Base-by-base conservation (phyloP, 139 green algal genomes). In the Desmodesmus armatus region DNA sequence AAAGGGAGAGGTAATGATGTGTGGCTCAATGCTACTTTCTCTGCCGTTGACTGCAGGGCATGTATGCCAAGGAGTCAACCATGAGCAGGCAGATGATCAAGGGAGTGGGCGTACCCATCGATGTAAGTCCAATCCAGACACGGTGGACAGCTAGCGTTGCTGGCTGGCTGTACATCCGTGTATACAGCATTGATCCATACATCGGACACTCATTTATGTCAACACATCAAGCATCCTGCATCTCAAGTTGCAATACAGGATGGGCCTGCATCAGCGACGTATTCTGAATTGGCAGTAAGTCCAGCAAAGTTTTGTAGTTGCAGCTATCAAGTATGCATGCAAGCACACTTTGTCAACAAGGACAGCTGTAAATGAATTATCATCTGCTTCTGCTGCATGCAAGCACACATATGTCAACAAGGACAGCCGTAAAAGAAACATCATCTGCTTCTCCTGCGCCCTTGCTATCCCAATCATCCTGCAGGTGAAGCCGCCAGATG, bases 61-160 rank as follows among this genome's bases (percentile, higher is more conserved):
- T 84, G 62, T 84, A 77, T 84, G 78, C 78, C 39, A 84, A 84
- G 78, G 78, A 84, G 78, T 77, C 62, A 62, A 84, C 78, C 21
- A 62, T 77, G 78, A 84, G 78, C 78, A 75, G 78, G 44, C 58
- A n/a, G 5, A 47, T 51, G 41, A 31, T 58, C 35, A 77, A 90
- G 74, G 90, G 90, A 27, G 76, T 75, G 4, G 90, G 90, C 3
- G 5, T 63, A 3, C 84, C 89, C 39, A 87, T 93, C 0, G 88
- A 91, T 81, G 88, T 91, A 29, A 37, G 55, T 7, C n/a, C n/a
- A n/a, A n/a, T n/a, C n/a, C n/a, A n/a, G n/a, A n/a, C n/a, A n/a
- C n/a, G n/a, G n/a, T n/a, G n/a, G n/a, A n/a, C n/a, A n/a, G n/a
- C n/a, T n/a, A n/a, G n/a, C n/a, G n/a, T n/a, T n/a, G n/a, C n/a